These are phyloP conservation scores for Apiospora malaysiana DNA, from an alignment of 2,329 filamentous ascomycete genomes.

Conservation along the genomic window DNA sequence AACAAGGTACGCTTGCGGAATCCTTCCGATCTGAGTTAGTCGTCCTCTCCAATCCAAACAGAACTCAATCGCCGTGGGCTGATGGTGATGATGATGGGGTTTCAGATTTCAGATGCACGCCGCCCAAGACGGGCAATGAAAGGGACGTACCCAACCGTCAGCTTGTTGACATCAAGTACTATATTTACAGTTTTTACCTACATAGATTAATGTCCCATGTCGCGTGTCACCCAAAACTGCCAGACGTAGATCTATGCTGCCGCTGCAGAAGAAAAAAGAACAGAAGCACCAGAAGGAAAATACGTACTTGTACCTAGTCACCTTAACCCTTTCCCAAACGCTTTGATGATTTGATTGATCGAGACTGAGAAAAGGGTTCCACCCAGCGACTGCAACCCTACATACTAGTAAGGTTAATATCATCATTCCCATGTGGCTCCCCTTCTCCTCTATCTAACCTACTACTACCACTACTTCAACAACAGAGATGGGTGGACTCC, in stretches of 20 bases:
- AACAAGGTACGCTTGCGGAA: background rate
- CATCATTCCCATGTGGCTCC: slow-evolving; percentile 16
- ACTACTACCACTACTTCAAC: background rate
- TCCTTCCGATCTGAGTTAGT: slow-evolving; percentile 16
- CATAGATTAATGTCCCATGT: background rate
- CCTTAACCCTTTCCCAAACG: background rate
- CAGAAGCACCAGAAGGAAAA: background rate
- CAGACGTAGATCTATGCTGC: background rate
- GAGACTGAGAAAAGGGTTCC: background rate
- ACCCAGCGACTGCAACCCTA: background rate
- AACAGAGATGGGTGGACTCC: slow-evolving; percentile 7
- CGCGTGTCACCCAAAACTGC: background rate
- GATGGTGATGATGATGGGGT: background rate
- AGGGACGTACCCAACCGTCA: background rate
- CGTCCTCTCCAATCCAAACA: background rate
- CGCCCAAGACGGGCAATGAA: background rate
- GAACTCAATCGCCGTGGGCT: slow-evolving; percentile 7
- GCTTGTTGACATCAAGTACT: background rate
- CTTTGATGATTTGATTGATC: slow-evolving; percentile 11
- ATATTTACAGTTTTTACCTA: no score
- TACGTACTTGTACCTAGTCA: no score
- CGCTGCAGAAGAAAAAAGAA: background rate
- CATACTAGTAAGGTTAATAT: slow-evolving; percentile 7
- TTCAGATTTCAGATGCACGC: slow-evolving; percentile 8
- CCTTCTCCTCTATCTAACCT: background rate